Percentiles rank a stretch among this genome's conserved stretches.
Conservation (phyloP, 441 rosid genomes). For the Euphorbia schlechtendalii region DNA sequence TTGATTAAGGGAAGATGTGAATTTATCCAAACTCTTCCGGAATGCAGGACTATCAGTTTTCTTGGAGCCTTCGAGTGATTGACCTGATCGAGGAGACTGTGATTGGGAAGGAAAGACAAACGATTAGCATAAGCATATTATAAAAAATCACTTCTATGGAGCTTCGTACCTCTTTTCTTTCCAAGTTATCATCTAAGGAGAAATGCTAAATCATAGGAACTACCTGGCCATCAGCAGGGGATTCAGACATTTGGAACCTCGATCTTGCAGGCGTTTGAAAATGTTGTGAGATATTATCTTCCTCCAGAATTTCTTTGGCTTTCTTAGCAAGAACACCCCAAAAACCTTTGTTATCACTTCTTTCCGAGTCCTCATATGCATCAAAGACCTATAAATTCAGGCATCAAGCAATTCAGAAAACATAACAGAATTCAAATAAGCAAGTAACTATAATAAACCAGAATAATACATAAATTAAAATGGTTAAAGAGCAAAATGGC, state of each 20-base stretch:
- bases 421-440: not conserved
- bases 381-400: constrained; percentile 50
- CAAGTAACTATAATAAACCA: not conserved
- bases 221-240: constrained; percentile 41
- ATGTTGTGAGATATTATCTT: constrained; percentile 43
- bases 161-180: not conserved
- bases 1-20: constrained; percentile 71
- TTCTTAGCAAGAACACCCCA: constrained; percentile 96
- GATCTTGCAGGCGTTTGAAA: constrained; percentile 27
- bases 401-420: constrained; percentile 6
- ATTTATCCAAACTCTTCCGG: constrained; percentile 59
- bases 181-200: not conserved
- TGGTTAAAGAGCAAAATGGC: no score
- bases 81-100: constrained; percentile 28
- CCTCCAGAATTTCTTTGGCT: constrained; percentile 91
- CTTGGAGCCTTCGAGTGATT: constrained; percentile 32
- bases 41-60: constrained; percentile 65
- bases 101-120: constrained; percentile 3
- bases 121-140: not conserved
- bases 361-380: constrained; percentile 47
- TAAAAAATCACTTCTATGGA: not conserved
- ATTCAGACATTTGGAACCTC: constrained; percentile 31
- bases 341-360: constrained; percentile 59
- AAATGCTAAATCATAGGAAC: constrained; percentile 6
- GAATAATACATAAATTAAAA: not conserved